These are phyloP conservation scores for Gracilaria gracilis DNA, from an alignment of 23 red algal species.

Conservation along the genomic window DNA sequence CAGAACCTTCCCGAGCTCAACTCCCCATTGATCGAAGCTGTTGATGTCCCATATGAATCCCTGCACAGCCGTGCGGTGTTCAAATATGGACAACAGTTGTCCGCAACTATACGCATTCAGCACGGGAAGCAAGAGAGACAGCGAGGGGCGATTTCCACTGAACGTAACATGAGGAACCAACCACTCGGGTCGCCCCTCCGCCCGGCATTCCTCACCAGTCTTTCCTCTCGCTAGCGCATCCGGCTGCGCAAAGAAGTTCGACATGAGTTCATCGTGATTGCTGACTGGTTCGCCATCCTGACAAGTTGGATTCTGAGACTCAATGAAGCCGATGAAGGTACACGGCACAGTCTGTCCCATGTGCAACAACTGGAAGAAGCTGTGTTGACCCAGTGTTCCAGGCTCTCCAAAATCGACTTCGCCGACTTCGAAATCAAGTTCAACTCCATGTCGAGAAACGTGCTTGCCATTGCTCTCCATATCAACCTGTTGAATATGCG, in stretches of 20 bases:
- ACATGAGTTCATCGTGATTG: slow-evolving; percentile 98
- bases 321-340: slow-evolving; percentile 95
- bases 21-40: slow-evolving; percentile 99
- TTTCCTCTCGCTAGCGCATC: slow-evolving; percentile 97
- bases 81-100: slow-evolving; percentile 94
- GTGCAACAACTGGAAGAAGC: slow-evolving; percentile 98
- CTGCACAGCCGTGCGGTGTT: slow-evolving; percentile 97
- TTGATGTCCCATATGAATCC: slow-evolving; percentile 99
- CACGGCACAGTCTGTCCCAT: slow-evolving; percentile 89
- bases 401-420: slow-evolving; percentile 97
- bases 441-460: slow-evolving; percentile 80
- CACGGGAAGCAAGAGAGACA: slow-evolving; percentile 74
- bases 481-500: slow-evolving; percentile 98
- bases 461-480: slow-evolving; percentile 97
- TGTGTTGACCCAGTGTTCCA: slow-evolving; percentile 97
- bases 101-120: slow-evolving; percentile 87
- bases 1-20: slow-evolving; percentile 98
- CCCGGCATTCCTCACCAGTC: slow-evolving; percentile 82
- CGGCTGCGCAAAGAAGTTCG: slow-evolving; percentile 98
- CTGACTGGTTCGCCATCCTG: slow-evolving; percentile 86
- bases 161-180: slow-evolving; percentile 93
- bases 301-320: slow-evolving; percentile 83
- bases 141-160: slow-evolving; percentile 87
- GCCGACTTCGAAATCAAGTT: slow-evolving; percentile 81
- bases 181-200: slow-evolving; percentile 71